These are phyloP conservation scores for Suhomyces xylopsoci DNA, from an alignment of 805 yeast genomes.

Conservation along the genomic window DNA sequence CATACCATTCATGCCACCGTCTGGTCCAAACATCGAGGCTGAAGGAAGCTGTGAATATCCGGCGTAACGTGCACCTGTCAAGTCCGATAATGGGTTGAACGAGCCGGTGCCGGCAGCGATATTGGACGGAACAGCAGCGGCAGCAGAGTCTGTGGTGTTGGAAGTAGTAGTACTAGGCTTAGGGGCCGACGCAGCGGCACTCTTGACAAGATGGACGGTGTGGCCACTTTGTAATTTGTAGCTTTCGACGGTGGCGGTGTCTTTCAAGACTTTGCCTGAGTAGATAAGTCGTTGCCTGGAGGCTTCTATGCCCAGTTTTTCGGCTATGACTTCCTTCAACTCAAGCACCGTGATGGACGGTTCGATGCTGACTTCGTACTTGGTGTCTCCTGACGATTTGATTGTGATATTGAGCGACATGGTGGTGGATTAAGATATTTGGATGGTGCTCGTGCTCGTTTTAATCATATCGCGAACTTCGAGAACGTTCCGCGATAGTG, in stretches of 20 bases:
- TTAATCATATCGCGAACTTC: neutral
- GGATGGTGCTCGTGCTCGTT: neutral
- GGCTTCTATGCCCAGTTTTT: conserved; percentile 62
- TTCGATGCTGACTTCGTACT: conserved; percentile 61
- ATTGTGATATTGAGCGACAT: conserved; percentile 26
- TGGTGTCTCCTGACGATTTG: conserved; percentile 69
- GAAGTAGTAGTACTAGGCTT: conserved; percentile 20
- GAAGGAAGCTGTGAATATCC: conserved; percentile 88
- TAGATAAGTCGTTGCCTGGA: conserved; percentile 86
- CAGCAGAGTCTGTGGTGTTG: conserved; percentile 13
- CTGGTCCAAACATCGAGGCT: conserved; percentile 88
- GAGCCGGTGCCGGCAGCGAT: conserved; percentile 86
- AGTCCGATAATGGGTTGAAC: conserved; percentile 84
- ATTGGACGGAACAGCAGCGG: conserved; percentile 61
- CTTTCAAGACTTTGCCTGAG: conserved; percentile 92
- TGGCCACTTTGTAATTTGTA: conserved; percentile 86
- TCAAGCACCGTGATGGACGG: conserved; percentile 57
- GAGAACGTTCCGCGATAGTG: neutral
- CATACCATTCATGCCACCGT: conserved; percentile 66
- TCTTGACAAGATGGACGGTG: conserved; percentile 84
- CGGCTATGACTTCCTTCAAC: conserved; percentile 63
- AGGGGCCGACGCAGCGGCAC: conserved; percentile 49
- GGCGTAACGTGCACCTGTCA: conserved; percentile 95
- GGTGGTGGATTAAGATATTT: neutral
- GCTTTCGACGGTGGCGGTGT: conserved; percentile 64